phyloP scores from a whole-genome alignment of 2,329 filamentous ascomycete genomes.

The Xylariaceae sp. region DNA sequence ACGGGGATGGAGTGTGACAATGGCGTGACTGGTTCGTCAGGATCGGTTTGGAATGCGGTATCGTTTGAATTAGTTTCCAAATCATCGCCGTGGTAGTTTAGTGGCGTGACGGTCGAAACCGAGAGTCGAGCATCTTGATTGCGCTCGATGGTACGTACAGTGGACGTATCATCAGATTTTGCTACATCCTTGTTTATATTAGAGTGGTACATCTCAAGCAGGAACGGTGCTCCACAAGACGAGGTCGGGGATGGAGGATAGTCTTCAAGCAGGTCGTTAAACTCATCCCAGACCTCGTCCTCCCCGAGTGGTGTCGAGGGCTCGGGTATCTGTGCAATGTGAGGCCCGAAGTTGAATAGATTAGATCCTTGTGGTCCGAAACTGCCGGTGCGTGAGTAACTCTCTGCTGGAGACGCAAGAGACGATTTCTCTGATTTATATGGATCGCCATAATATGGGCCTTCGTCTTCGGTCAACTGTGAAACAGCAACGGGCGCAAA shows the following conservation, averaged over 20 bases:
- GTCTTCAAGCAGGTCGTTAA: conserved; percentile 79
- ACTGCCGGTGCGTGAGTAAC: conserved; percentile 56
- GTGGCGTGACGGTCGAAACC: conserved; percentile 37
- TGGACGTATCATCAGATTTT: conserved; percentile 44
- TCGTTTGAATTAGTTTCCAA: conserved; percentile 47
- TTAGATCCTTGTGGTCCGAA: conserved; percentile 65
- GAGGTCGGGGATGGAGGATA: conserved; percentile 49
- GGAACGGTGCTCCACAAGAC: conserved; percentile 52
- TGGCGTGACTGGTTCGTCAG: conserved; percentile 40
- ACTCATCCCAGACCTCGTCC: conserved; percentile 93
- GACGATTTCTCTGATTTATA: conserved; percentile 52
- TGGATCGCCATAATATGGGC: no score
- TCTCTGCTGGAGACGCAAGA: conserved; percentile 65
- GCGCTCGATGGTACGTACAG: conserved; percentile 32
- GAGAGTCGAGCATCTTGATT: conserved; percentile 30
- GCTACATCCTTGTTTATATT: conserved; percentile 34
- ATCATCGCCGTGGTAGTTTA: conserved; percentile 48
- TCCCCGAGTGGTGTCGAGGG: conserved; percentile 60
- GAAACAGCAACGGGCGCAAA: no score
- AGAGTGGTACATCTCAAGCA: conserved; percentile 46
- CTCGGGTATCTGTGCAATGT: conserved; percentile 61
- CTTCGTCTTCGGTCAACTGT: no score
- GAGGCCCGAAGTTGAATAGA: conserved; percentile 52
- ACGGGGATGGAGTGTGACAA: conserved; percentile 41
- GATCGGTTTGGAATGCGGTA: conserved; percentile 40